Conservation (phyloP, 2,329 filamentous ascomycete genomes). For the Capronia americana region DNA sequence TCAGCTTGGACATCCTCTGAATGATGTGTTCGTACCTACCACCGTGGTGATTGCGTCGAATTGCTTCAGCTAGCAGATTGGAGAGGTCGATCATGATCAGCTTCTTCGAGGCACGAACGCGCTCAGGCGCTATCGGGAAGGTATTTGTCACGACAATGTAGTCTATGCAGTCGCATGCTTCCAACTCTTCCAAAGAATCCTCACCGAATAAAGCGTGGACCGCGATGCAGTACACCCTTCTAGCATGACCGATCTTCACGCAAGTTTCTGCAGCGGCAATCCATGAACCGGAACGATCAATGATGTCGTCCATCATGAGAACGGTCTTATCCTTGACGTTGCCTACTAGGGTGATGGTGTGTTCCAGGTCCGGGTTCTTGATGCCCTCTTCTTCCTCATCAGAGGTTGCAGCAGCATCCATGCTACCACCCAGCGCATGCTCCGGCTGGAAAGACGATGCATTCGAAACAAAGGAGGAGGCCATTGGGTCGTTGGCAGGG, state of each 20-base stretch:
- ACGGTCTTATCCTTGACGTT: conserved; percentile 88
- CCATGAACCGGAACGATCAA: conserved; percentile 96
- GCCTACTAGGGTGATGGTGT: conserved; percentile 96
- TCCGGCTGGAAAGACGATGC: conserved; percentile 74
- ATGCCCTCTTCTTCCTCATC: conserved; percentile 95
- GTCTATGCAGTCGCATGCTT: conserved; percentile 91
- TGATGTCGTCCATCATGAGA: conserved; percentile 98
- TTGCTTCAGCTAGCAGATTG: conserved; percentile 85
- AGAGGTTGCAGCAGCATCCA: conserved; percentile 79
- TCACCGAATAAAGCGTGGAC: conserved; percentile 94
- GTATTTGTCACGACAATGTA: conserved; percentile 95
- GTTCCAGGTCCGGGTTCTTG: conserved; percentile 79
- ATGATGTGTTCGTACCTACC: conserved; percentile 69
- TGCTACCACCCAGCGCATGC: conserved; percentile 79
- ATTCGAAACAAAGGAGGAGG: conserved; percentile 79
- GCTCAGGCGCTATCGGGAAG: conserved; percentile 83
- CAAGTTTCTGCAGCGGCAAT: conserved; percentile 91
- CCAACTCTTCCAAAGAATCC: conserved; percentile 86
- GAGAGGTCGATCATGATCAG: conserved; percentile 89
- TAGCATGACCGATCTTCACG: conserved; percentile 88
- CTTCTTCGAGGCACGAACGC: conserved; percentile 75
- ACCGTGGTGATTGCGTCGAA: conserved; percentile 94
- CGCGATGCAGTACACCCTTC: conserved; percentile 95
- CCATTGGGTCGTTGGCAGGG: conserved; percentile 81
- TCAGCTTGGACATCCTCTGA: conserved; percentile 8